Conservation (phyloP, 257 asterid genomes). For the Petunia axillaris region DNA sequence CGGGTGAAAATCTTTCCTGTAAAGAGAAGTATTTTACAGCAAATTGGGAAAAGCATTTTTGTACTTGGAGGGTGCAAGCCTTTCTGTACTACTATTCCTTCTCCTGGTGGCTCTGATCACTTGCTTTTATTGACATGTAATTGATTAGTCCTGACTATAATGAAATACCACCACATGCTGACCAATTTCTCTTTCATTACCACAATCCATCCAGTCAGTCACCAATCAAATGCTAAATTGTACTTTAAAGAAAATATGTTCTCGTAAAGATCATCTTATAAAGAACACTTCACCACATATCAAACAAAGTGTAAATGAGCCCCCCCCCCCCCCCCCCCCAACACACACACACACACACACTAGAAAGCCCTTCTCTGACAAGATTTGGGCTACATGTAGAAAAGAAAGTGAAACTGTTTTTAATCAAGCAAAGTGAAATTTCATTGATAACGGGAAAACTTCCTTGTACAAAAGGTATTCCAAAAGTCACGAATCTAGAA, state of each 20-base stretch:
- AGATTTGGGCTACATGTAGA: neutral
- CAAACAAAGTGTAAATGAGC: neutral
- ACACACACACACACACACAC: too few species aligned
- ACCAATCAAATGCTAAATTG: neutral
- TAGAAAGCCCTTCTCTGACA: neutral
- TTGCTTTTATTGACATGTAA: neutral
- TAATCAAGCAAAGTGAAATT: too few species aligned
- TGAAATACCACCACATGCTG: neutral
- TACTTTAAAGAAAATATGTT: neutral
- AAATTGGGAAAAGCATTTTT: neutral
- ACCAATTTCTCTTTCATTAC: neutral
- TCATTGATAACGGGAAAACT: too few species aligned
- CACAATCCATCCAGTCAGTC: neutral
- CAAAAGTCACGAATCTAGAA: neutral
- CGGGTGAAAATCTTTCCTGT: neutral
- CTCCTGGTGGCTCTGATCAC: neutral
- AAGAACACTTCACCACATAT: neutral
- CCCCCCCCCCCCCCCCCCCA: neutral
- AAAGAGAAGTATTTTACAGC: neutral
- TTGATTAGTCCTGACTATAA: neutral
- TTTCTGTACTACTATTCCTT: neutral
- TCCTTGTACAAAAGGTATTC: too few species aligned
- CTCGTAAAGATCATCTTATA: neutral
- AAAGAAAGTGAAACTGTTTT: neutral
- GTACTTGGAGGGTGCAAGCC: neutral